phyloP scores from a whole-genome alignment of 2,329 filamentous ascomycete genomes.

The Chalara sp. region DNA sequence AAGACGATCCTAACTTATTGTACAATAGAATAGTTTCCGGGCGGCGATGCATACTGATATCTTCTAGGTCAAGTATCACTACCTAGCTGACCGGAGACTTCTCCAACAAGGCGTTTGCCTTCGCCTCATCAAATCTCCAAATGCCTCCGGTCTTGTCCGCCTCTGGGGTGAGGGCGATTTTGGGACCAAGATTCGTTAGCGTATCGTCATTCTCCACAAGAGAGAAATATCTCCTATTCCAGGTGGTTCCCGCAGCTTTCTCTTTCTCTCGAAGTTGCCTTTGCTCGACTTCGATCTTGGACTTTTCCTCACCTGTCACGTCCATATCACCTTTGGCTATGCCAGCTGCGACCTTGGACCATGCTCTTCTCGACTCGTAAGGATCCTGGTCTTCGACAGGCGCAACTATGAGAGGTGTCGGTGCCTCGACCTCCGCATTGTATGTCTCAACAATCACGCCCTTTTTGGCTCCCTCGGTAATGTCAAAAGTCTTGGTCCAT shows the following conservation, averaged over 20 bases:
- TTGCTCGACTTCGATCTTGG: constrained; percentile 84
- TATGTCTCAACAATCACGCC: constrained; percentile 51
- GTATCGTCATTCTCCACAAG: constrained; percentile 37
- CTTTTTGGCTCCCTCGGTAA: constrained; percentile 60
- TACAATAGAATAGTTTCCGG: too few species aligned
- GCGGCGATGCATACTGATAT: too few species aligned
- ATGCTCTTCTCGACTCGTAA: constrained; percentile 81
- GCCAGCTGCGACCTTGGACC: constrained; percentile 76
- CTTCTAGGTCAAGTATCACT: too few species aligned
- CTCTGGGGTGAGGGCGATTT: constrained; percentile 31
- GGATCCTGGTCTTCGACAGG: constrained; percentile 75
- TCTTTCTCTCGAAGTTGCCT: constrained; percentile 70
- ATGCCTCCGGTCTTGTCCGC: constrained; percentile 64
- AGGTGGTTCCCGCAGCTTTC: constrained; percentile 64
- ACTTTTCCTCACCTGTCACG: constrained; percentile 69
- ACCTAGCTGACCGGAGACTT: too few species aligned
- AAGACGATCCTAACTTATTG: too few species aligned
- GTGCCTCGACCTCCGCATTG: constrained; percentile 48
- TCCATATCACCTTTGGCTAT: constrained; percentile 84
- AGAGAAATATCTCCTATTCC: constrained; percentile 81
- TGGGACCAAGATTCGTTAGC: constrained; percentile 35
- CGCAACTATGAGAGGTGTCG: constrained; percentile 64
- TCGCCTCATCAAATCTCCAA: constrained; percentile 58
- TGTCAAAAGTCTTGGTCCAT: constrained; percentile 79
- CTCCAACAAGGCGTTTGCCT: constrained; percentile 13